Conservation (phyloP, 495 filamentous ascomycete genomes). For the Tuber brumale region DNA sequence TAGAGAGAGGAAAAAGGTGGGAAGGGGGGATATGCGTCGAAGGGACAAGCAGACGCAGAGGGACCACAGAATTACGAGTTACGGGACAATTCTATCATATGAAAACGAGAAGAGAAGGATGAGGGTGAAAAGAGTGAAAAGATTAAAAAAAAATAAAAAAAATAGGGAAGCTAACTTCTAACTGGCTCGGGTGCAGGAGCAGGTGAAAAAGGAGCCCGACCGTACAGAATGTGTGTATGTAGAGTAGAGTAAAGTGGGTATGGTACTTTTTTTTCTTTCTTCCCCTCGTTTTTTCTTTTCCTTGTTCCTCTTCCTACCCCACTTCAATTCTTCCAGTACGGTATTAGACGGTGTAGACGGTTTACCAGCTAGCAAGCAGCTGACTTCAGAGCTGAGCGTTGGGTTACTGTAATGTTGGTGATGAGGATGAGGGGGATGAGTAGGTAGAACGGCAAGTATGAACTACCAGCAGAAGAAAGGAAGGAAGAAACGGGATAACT, state of each 20-base stretch:
- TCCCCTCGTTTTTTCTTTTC: neutral
- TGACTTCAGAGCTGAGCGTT: neutral
- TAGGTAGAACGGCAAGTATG: neutral
- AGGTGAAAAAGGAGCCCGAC: neutral
- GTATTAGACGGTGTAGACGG: neutral
- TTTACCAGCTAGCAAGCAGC: neutral
- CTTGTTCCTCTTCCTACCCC: neutral
- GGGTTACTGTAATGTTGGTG: neutral
- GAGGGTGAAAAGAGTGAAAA: neutral
- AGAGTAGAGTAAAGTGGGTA: neutral
- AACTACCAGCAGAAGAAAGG: neutral
- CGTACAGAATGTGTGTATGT: neutral
- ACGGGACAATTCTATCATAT: slow-evolving; percentile 1
- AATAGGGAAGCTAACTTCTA: neutral
- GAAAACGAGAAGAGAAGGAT: neutral
- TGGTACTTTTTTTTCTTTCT: neutral
- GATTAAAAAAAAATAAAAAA: neutral
- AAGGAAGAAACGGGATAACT: neutral
- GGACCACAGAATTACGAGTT: slow-evolving; percentile 34
- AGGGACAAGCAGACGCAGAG: slow-evolving; percentile 27
- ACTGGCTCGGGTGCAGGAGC: neutral
- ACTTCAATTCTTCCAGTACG: neutral
- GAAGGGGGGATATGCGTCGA: slow-evolving; percentile 5
- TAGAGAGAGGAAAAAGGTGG: slow-evolving; percentile 9
- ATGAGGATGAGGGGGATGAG: neutral